Percentiles rank a stretch among this genome's conserved stretches.
Evolutionary conservation across 1,139 yeast species (phyloP).

Genomic region (Candida labiduridarum): DNA sequence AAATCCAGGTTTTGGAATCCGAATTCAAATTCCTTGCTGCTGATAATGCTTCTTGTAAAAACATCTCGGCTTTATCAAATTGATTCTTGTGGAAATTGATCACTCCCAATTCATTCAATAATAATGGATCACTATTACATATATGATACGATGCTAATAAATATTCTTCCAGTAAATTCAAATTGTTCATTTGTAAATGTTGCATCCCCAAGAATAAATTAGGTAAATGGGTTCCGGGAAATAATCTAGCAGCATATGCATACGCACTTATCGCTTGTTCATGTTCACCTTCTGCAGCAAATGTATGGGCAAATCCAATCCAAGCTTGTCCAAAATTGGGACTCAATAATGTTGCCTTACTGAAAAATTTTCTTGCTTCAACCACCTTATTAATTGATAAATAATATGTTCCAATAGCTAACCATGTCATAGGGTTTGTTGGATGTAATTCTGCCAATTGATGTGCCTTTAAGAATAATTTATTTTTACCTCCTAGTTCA

Average conservation of each 20-base stretch:
- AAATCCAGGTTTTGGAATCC: slow-evolving; percentile 82
- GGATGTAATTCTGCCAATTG: slow-evolving; percentile 87
- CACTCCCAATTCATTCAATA: slow-evolving; percentile 91
- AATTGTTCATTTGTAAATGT: slow-evolving; percentile 83
- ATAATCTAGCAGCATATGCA: slow-evolving; percentile 90
- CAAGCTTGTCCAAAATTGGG: slow-evolving; percentile 96
- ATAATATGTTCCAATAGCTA: slow-evolving; percentile 90
- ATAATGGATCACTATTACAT: slow-evolving; percentile 82
- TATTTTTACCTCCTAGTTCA: slow-evolving; percentile 83
- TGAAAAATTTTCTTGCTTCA: slow-evolving; percentile 86
- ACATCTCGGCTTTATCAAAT: slow-evolving; percentile 67
- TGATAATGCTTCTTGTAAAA: slow-evolving; percentile 70
- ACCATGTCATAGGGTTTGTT: slow-evolving; percentile 83
- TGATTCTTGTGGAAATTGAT: slow-evolving; percentile 78
- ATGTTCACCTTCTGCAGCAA: slow-evolving; percentile 97
- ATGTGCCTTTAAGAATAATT: slow-evolving; percentile 79
- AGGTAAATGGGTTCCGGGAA: slow-evolving; percentile 94
- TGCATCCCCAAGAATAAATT: slow-evolving; percentile 94
- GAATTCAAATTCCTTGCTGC: slow-evolving; percentile 72
- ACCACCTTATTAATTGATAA: slow-evolving; percentile 69
- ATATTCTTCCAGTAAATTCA: slow-evolving; percentile 84
- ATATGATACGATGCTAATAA: slow-evolving; percentile 72
- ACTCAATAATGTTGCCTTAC: slow-evolving; percentile 84
- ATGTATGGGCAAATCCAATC: slow-evolving; percentile 98
- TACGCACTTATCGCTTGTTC: slow-evolving; percentile 98